Evolutionary conservation across 2,329 filamentous ascomycete species (phyloP), one percentile per base, ranked within the genome.

Genomic region (Ceratocystis eucalypticola): DNA sequence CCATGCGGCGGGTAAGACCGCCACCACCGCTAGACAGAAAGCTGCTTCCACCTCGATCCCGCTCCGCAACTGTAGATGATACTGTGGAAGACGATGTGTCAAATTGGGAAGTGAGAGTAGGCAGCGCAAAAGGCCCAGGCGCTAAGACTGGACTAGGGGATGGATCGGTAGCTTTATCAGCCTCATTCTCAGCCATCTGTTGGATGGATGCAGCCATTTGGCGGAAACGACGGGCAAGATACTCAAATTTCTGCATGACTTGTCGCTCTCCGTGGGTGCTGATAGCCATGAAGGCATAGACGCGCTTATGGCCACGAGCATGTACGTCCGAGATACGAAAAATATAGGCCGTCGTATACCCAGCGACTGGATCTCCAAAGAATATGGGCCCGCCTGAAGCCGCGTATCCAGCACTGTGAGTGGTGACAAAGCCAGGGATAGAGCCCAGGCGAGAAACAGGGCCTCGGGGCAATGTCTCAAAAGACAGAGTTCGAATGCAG

Each of bases 301-400:
- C 82, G n/a, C 85, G 81, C 74, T 86, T 85, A 70, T 86, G 83
- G 3, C 85, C 85, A 12, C 85, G 82, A 15, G 85, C 85, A 69
- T 86, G 84, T 45, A 86, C 78, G 71, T 88, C 85, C 5, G 85
- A 82, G 53, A 88, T 85, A 30, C 85, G 84, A 71, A 88, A 88
- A 69, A 88, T 85, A 73, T 86, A 88, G 15, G 85, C 85, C 0
- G 85, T 88, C 0, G 85, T 88, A 74, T 87, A 88, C 37, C 85
- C 85, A 1, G 84, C 81, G 0, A 81, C 73, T 1, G 83, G 79
- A 71, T 88, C 85, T 37, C 85, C 85, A 68, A 88, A 88, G 73
- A 88, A 87, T 65, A 88, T 86, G 37, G 85, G 84, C 0, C 85
- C 85, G 2, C 84, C 85, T 2, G 83, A 84, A 0, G 81, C 79